phyloP scores from a whole-genome alignment of 2,329 filamentous ascomycete genomes.

The Tolypocladium amazonense region DNA sequence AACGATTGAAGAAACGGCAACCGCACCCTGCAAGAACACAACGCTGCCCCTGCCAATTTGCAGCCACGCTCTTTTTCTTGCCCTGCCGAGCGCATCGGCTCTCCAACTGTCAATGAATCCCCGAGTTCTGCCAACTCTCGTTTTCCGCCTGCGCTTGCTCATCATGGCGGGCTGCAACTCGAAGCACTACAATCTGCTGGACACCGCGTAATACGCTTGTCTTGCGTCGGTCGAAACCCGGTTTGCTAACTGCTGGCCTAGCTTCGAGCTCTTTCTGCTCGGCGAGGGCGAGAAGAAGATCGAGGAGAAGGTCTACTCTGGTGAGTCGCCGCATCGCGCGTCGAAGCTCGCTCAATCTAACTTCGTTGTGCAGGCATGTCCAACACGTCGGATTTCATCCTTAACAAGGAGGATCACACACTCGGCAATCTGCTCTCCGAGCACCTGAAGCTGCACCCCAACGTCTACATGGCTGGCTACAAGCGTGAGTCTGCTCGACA shows the following conservation, averaged over 20 bases:
- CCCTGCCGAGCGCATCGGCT: background rate
- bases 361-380: slow-evolving; percentile 54
- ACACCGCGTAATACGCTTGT: slow-evolving; percentile 19
- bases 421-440: slow-evolving; percentile 82
- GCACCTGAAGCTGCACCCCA: slow-evolving; percentile 72
- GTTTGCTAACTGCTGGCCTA: slow-evolving; percentile 26
- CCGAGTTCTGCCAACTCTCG: background rate
- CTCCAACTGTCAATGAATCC: background rate
- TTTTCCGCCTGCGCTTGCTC: background rate
- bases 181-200: slow-evolving; percentile 28
- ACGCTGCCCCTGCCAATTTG: background rate
- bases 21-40: background rate
- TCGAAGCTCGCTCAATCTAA: background rate
- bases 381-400: slow-evolving; percentile 87
- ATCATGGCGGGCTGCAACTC: slow-evolving; percentile 25
- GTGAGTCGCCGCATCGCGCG: slow-evolving; percentile 40
- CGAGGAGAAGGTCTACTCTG: slow-evolving; percentile 76
- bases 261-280: slow-evolving; percentile 90
- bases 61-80: background rate
- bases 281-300: slow-evolving; percentile 88
- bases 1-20: background rate
- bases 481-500: slow-evolving; percentile 47
- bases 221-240: background rate
- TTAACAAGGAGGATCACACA: slow-evolving; percentile 96
- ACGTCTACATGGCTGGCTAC: slow-evolving; percentile 87